phyloP scores from a whole-genome alignment of 2,329 filamentous ascomycete species.

The Colletotrichum neosansevieriae region DNA sequence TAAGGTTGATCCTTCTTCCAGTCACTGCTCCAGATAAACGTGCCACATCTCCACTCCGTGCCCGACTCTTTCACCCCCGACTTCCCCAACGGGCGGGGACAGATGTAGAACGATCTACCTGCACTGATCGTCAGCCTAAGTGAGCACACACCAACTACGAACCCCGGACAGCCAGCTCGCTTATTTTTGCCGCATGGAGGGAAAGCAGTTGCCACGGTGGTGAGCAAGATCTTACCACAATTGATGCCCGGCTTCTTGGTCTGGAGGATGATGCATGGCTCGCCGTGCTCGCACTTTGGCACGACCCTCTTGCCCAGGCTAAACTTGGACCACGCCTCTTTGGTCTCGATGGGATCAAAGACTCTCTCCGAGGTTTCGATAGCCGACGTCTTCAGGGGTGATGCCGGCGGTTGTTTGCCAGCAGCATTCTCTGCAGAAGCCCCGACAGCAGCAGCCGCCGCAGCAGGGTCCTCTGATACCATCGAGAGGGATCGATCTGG shows the following conservation, averaged over 20 bases:
- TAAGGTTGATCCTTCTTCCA: constrained; percentile 55
- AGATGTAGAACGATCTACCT: constrained; percentile 75
- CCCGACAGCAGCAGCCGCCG: not conserved
- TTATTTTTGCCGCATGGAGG: not conserved
- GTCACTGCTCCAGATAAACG: constrained; percentile 80
- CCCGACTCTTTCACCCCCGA: constrained; percentile 86
- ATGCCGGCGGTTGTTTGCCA: constrained; percentile 11
- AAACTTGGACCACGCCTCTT: constrained; percentile 88
- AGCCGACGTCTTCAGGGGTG: constrained; percentile 16
- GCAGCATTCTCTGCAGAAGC: not conserved
- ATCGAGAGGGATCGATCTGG: not conserved
- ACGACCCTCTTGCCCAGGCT: constrained; percentile 76
- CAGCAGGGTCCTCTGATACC: constrained; percentile 1
- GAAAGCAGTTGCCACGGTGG: not conserved
- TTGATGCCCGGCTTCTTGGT: constrained; percentile 94
- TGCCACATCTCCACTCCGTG: constrained; percentile 88
- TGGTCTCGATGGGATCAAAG: constrained; percentile 77
- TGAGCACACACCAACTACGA: not conserved
- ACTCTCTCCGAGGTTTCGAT: constrained; percentile 53
- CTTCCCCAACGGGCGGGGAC: constrained; percentile 81
- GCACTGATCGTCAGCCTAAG: constrained; percentile 40
- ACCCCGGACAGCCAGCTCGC: not conserved
- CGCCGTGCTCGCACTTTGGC: constrained; percentile 88
- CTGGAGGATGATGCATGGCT: constrained; percentile 84
- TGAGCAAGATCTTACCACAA: constrained; percentile 63